Evolutionary conservation across 208 protist genomes (phyloP), one percentile per base, ranked within the genome.

Genomic region (Trypanosoma boissoni): DNA sequence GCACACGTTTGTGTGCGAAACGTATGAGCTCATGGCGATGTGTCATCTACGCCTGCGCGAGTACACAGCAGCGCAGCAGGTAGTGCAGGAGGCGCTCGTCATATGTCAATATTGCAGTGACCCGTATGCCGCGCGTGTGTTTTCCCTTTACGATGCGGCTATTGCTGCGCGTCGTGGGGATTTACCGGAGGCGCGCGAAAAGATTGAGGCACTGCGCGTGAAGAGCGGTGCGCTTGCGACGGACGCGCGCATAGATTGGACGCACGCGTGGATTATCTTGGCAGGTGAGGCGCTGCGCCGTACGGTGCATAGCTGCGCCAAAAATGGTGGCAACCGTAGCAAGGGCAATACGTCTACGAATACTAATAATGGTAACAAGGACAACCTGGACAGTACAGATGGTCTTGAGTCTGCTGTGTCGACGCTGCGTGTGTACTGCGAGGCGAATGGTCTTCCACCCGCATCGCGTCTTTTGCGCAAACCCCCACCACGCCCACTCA

Each of bases 1-100:
- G n/a, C 72, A 81, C 55, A 74, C 55, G 1, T 74, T 82, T 56
- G 81, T 72, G 76, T 80, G 76, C 36, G 58, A 68, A 10, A 67
- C 80, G 27, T 71, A 80, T 39, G 60, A 60, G 31, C 46, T 67
- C 5, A 56, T 80, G 51, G 60, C 63, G 5, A 36, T 65, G 14
- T 69, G 66, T 51, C 75, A 80, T 60, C 56, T 88, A 23, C 71
- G 74, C 7, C 52, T 83, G 16, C 66, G 67, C 16, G 61, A 65
- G 36, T 77, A 76, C 56, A 32, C 31, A 0, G 56, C 39, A 37
- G 65, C 79, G 45, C 64, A 58, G 51, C n/a, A 57, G 21, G 59
- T 66, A 21, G 51, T 72, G 34, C 39, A 67, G 49, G 59, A 83
- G 34, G 76, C 71, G n/a, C 49, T 78, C 23, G 34, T n/a, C 10